A percentile compares a stretch with the other conserved stretches of the same genome.
phyloP scores from a whole-genome alignment of 305 asterid species.

The Andrographis paniculata region DNA sequence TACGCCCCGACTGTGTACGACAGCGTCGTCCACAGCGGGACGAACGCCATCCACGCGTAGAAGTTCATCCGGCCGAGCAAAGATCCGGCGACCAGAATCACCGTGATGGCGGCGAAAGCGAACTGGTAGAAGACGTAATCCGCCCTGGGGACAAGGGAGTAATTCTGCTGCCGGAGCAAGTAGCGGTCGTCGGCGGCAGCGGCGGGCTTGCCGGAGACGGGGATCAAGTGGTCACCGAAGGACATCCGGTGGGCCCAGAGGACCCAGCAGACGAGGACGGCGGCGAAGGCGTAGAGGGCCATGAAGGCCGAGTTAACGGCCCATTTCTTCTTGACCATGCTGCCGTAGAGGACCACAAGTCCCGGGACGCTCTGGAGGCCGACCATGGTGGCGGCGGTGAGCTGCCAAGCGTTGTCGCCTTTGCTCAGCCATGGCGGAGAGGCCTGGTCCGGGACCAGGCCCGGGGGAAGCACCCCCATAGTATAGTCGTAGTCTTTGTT shows the following conservation, averaged over 20 bases:
- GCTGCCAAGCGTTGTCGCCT: conserved; percentile 58
- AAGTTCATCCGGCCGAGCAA: conserved; percentile 47
- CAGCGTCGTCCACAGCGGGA: conserved; percentile 43
- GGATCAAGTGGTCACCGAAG: too few species aligned
- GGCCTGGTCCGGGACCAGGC: conserved; percentile 16
- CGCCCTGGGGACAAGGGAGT: conserved; percentile 22
- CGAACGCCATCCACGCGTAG: conserved; percentile 53
- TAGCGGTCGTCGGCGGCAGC: too few species aligned
- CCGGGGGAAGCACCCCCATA: too few species aligned
- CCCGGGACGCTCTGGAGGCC: conserved; percentile 72
- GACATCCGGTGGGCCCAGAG: too few species aligned
- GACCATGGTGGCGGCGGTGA: conserved; percentile 49
- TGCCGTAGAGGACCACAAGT: conserved; percentile 51
- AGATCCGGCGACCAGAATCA: conserved; percentile 38
- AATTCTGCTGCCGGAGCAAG: neutral
- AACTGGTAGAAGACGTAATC: conserved; percentile 38
- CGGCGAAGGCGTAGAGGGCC: too few species aligned
- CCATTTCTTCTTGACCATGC: too few species aligned
- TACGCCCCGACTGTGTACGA: conserved; percentile 46
- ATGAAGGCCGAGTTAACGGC: too few species aligned
- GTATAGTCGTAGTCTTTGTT: too few species aligned
- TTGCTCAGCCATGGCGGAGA: conserved; percentile 48
- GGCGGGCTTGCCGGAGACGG: too few species aligned
- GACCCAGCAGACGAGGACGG: too few species aligned
- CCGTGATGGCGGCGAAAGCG: conserved; percentile 44